Conservation (phyloP, 768 basidiomycete genomes). For the Coprinellus aureogranulatus region DNA sequence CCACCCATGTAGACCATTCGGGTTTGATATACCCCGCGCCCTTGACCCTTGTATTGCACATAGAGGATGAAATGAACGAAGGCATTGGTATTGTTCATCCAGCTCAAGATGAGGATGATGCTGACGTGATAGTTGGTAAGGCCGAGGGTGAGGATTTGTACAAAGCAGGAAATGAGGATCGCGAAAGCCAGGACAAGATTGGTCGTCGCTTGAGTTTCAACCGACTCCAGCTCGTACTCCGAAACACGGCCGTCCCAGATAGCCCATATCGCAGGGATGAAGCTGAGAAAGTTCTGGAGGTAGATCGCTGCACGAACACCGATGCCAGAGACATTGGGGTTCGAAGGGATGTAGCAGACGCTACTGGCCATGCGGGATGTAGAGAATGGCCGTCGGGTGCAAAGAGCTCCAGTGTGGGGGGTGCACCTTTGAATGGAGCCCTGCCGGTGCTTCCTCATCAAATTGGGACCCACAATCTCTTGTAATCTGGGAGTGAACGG, state of each 20-base stretch:
- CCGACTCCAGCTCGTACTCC: background rate
- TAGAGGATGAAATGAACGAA: constrained; percentile 11
- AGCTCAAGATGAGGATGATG: constrained; percentile 26
- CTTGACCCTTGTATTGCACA: background rate
- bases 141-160: constrained; percentile 16
- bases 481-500: no score
- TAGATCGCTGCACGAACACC: background rate
- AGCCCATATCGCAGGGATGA: constrained; percentile 2
- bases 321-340: no score
- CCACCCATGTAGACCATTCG: background rate
- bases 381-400: no score
- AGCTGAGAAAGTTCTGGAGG: background rate
- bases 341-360: no score
- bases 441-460: no score
- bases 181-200: constrained; percentile 19
- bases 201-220: constrained; percentile 4
- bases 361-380: no score
- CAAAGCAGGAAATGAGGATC: constrained; percentile 22
- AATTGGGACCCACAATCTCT: no score
- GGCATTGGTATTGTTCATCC: constrained; percentile 25
- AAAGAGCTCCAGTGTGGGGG: no score
- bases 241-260: constrained; percentile 5
- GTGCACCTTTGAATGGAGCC: no score
- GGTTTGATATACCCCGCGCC: background rate
- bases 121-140: constrained; percentile 20